Conservation (phyloP, 306 rosid species). For the Ormosia emarginata region DNA sequence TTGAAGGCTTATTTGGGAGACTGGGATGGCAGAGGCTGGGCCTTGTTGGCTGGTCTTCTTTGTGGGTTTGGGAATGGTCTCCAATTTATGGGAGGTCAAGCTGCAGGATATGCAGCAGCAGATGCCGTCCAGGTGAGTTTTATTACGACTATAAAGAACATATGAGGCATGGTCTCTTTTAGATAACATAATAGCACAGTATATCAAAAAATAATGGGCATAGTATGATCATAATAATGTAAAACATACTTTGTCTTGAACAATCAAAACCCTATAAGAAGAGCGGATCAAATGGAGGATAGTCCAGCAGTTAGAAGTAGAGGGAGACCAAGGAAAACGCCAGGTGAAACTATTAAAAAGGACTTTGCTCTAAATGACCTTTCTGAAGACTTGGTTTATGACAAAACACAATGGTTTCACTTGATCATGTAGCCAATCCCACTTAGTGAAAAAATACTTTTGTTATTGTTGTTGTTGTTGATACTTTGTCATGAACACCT, state of each 20-base stretch:
- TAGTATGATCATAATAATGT: background rate
- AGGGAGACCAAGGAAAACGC: too few relatives aligned
- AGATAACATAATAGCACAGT: background rate
- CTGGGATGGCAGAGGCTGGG: slow-evolving; percentile 93
- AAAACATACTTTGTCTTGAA: background rate
- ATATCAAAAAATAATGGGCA: background rate
- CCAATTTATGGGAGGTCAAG: slow-evolving; percentile 97
- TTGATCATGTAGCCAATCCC: too few relatives aligned
- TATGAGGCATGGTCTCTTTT: background rate
- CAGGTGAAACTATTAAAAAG: too few relatives aligned
- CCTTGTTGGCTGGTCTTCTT: slow-evolving; percentile 80
- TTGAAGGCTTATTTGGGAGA: slow-evolving; percentile 69
- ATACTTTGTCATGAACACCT: background rate
- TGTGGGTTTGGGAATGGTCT: slow-evolving; percentile 96
- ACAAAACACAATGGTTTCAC: too few relatives aligned
- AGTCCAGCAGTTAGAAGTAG: too few relatives aligned
- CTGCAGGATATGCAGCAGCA: slow-evolving; percentile 99
- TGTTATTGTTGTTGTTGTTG: too few relatives aligned
- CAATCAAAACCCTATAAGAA: too few relatives aligned
- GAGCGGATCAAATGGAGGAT: too few relatives aligned
- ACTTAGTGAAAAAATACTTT: too few relatives aligned
- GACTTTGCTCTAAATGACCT: too few relatives aligned
- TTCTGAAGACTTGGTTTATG: too few relatives aligned
- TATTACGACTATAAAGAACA: background rate
- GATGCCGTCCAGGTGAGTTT: slow-evolving; percentile 91